Conservation (phyloP, 2,329 filamentous ascomycete genomes). For the Fusarium devonianum region DNA sequence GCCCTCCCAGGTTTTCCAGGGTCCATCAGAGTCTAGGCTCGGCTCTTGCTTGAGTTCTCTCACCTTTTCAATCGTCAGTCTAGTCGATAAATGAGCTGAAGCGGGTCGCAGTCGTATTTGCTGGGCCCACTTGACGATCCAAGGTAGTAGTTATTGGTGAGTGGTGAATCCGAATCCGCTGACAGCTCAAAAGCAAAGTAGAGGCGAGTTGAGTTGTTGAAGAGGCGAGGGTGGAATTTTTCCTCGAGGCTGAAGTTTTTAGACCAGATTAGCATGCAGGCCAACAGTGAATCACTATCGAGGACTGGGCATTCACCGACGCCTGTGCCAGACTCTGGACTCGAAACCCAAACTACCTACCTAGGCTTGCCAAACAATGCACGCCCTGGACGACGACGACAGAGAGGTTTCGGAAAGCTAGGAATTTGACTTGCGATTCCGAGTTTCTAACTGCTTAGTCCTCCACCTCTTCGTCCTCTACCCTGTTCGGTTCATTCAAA, state of each 20-base stretch:
- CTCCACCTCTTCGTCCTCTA: no score
- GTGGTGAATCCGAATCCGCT: no score
- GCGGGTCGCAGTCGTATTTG: conserved; percentile 10
- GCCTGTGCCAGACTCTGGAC: no score
- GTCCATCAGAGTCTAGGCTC: conserved; percentile 11
- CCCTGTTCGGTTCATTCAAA: no score
- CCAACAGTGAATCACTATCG: background rate
- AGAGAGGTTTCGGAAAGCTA: no score
- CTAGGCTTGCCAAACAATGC: no score
- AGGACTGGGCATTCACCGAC: background rate
- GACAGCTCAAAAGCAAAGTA: background rate
- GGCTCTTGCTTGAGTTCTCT: conserved; percentile 7
- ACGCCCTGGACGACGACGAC: no score
- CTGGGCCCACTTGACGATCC: no score
- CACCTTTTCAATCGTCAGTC: conserved; percentile 2
- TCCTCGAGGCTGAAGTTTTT: background rate
- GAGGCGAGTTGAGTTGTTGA: background rate
- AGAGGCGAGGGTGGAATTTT: conserved; percentile 1
- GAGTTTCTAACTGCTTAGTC: no score
- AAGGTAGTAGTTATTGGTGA: no score
- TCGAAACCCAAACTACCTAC: no score
- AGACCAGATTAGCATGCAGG: background rate
- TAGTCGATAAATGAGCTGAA: conserved; percentile 27
- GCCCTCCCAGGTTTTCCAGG: conserved; percentile 8
- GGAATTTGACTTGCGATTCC: no score